Base-by-base conservation (phyloP, 2,329 filamentous ascomycete species). In the Cucurbitaria berberidis region DNA sequence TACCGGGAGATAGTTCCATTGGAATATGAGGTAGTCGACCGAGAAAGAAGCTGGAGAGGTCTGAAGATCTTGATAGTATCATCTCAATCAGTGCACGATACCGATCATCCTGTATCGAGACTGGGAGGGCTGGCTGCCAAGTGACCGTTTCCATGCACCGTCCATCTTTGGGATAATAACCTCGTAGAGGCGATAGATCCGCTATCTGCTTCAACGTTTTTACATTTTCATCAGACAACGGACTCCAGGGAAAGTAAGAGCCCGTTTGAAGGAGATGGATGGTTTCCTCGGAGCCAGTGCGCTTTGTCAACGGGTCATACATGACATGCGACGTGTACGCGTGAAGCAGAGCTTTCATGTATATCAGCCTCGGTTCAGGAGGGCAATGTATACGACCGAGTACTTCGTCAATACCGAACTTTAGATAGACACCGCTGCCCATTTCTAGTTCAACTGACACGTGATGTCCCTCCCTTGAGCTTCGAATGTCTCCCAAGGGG, bases 231-330 rank as follows among this genome's bases (percentile, higher is more conserved):
- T 16, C 1, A 3, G n/a, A 13, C 1, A 75, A 38, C 0, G 66
- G 61, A 9, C 18, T 55, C 68, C 69, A 72, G 2, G 72, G 72
- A 29, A 83, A 81, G 29, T 79, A 81, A 1, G 72, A 69, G 0
- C 80, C 83, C 0, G 84, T 83, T 2, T 68, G 61, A 0, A 89
- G 70, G 24, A 76, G 78, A 1, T 77, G 69, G 0, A 86, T 53
- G 0, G 84, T 81, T 66, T 88, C 85, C 62, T 89, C 86, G 0
- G 79, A 81, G 0, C 87, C 87, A 0, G 85, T 89, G 0, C 80
- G 76, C 0, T 78, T 73, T 0, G 86, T 89, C 0, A 89, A 75
- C 0, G 76, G 70, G 62, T 89, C 87, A 0, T 83, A 80, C 0
- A 89, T 30, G 0, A 80, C 61, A 27, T 81, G 84, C 0, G 86